Conservation (phyloP, 2,329 filamentous ascomycete species). For the Dothideomycetes sp. region DNA sequence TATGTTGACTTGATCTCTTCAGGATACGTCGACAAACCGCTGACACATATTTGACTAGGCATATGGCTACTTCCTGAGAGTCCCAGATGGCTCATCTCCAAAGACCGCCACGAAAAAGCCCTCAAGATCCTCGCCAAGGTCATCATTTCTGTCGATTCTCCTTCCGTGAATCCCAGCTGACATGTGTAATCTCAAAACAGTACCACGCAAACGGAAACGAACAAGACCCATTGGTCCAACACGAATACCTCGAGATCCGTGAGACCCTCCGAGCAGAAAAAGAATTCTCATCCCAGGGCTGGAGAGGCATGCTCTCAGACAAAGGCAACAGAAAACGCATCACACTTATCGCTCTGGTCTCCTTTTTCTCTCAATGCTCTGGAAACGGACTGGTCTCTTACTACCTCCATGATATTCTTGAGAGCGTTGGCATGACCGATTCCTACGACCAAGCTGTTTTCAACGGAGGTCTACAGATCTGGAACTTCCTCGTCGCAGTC, state of each 20-base stretch:
- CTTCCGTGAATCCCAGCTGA: slow-evolving; percentile 5
- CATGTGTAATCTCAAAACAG: too few species aligned
- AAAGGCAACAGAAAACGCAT: slow-evolving; percentile 45
- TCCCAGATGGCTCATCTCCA: slow-evolving; percentile 55
- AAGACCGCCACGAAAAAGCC: slow-evolving; percentile 55
- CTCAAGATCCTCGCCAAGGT: slow-evolving; percentile 47
- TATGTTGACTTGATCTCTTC: too few species aligned
- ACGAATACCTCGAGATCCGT: slow-evolving; percentile 58
- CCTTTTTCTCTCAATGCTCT: slow-evolving; percentile 48
- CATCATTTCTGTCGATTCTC: background rate
- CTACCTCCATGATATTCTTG: slow-evolving; percentile 24
- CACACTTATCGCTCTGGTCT: slow-evolving; percentile 40
- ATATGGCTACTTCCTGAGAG: slow-evolving; percentile 59
- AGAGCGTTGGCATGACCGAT: slow-evolving; percentile 23
- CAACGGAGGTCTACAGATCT: slow-evolving; percentile 48
- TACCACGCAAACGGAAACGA: slow-evolving; percentile 53
- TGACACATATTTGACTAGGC: slow-evolving; percentile 38
- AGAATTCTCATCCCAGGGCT: slow-evolving; percentile 18
- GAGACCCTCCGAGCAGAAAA: slow-evolving; percentile 53
- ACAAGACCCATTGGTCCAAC: slow-evolving; percentile 51
- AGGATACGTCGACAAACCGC: background rate
- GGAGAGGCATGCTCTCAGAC: slow-evolving; percentile 19
- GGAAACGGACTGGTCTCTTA: slow-evolving; percentile 41
- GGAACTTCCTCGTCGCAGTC: slow-evolving; percentile 50
- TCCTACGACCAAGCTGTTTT: slow-evolving; percentile 29